These are phyloP conservation scores for Dioscorea dumetorum DNA, from an alignment of 106 monocot genomes.

Conservation along the genomic window DNA sequence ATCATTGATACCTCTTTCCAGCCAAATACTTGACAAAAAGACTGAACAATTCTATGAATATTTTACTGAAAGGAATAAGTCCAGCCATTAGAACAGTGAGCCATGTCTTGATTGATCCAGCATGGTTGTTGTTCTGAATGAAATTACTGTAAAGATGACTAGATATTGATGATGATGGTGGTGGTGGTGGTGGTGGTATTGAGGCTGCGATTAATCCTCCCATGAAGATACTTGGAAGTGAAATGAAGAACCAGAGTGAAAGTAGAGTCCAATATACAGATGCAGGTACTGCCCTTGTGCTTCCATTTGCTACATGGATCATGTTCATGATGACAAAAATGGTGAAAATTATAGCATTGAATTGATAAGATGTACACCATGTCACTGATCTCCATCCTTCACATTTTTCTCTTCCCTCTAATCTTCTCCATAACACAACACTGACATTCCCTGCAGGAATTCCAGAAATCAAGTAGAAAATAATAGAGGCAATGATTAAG, in stretches of 20 bases:
- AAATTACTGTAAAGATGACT: too few relatives aligned
- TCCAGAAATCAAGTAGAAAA: conserved; percentile 50
- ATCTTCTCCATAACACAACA: conserved; percentile 48
- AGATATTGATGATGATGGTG: too few relatives aligned
- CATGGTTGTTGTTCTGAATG: conserved; percentile 13
- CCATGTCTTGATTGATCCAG: conserved; percentile 27
- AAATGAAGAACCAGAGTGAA: conserved; percentile 30
- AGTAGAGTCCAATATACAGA: conserved; percentile 20
- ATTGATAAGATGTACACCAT: conserved; percentile 22
- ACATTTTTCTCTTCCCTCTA: conserved; percentile 23
- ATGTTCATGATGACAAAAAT: conserved; percentile 22
- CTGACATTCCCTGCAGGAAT: conserved; percentile 41
- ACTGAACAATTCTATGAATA: conserved; percentile 33
- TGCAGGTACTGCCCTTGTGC: conserved; percentile 22
- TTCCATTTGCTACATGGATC: conserved; percentile 16
- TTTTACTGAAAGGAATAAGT: conserved; percentile 19
- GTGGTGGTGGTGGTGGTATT: too few relatives aligned
- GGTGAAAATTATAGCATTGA: conserved; percentile 17
- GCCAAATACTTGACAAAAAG: conserved; percentile 25
- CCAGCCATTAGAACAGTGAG: conserved; percentile 20
- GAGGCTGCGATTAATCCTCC: conserved; percentile 21
- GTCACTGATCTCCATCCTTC: conserved; percentile 44
- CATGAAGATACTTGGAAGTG: conserved; percentile 24
- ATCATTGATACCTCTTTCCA: conserved; percentile 12
- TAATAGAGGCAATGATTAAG: conserved; percentile 25